These are phyloP conservation scores for Xanthoconium purpureum DNA, from an alignment of 768 basidiomycete genomes.

Conservation along the genomic window DNA sequence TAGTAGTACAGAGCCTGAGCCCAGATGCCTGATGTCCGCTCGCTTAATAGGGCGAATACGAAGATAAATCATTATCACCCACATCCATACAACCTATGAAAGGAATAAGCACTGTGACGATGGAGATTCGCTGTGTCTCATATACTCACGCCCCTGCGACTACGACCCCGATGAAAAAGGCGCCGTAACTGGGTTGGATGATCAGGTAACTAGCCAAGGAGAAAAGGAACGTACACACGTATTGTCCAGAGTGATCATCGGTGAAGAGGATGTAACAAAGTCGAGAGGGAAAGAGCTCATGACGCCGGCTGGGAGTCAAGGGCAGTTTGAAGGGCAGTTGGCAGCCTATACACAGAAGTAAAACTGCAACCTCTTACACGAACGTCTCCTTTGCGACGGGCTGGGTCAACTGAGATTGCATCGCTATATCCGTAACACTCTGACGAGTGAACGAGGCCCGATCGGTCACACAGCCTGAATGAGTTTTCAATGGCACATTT, in stretches of 20 bases:
- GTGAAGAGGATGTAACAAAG: neutral
- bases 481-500: no score
- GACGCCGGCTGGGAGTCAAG: neutral
- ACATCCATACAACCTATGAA: conserved; percentile 50
- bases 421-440: no score
- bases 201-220: neutral
- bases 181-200: conserved; percentile 42
- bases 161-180: conserved; percentile 48
- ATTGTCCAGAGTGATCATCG: conserved; percentile 27
- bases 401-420: no score
- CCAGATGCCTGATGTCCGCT: conserved; percentile 40
- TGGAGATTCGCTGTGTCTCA: neutral
- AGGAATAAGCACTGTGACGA: neutral
- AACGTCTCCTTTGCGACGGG: no score
- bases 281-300: neutral
- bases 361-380: no score
- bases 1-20: conserved; percentile 58
- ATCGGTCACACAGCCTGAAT: no score
- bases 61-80: conserved; percentile 1
- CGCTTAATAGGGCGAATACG: neutral
- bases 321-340: no score
- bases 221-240: conserved; percentile 29
- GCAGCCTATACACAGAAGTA: no score
- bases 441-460: no score
- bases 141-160: conserved; percentile 47